phyloP scores from a whole-genome alignment of 768 basidiomycete species.

The Russula vinacea region DNA sequence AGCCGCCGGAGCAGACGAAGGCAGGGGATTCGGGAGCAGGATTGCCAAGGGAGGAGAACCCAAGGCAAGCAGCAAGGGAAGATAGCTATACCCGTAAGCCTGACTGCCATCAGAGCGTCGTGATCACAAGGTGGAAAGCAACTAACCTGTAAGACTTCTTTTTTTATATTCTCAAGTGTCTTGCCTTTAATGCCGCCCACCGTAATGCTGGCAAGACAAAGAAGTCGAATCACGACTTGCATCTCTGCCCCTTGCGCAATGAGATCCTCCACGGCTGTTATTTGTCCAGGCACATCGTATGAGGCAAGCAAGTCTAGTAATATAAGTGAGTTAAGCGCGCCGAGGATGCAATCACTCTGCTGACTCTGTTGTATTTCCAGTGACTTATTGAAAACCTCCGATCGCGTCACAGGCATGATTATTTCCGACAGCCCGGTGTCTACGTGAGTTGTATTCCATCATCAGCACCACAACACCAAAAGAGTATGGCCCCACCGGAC shows the following conservation, averaged over 20 bases:
- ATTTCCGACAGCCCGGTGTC: constrained; percentile 95
- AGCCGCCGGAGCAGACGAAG: constrained; percentile 45
- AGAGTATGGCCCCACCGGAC: constrained; percentile 36
- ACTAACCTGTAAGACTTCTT: constrained; percentile 80
- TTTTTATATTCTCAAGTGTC: constrained; percentile 80
- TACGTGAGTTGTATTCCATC: constrained; percentile 36
- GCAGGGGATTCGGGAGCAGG: constrained; percentile 65
- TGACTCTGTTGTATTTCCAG: constrained; percentile 95
- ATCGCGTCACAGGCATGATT: constrained; percentile 77
- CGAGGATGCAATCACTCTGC: neutral
- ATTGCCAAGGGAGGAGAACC: constrained; percentile 64
- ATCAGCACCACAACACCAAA: neutral
- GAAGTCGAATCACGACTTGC: constrained; percentile 69
- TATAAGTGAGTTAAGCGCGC: constrained; percentile 16
- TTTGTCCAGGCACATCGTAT: constrained; percentile 76
- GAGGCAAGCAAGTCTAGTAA: constrained; percentile 86
- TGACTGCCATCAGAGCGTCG: constrained; percentile 37
- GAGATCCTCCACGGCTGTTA: constrained; percentile 85
- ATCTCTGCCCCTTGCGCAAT: constrained; percentile 84
- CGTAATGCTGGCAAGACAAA: constrained; percentile 84
- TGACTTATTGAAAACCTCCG: constrained; percentile 85
- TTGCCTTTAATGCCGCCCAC: constrained; percentile 85
- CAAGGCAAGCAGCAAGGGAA: constrained; percentile 65
- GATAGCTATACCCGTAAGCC: constrained; percentile 74
- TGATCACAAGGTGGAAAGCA: neutral